phyloP scores from a whole-genome alignment of 495 filamentous ascomycete species.

The Tuber microsphaerosporum region DNA sequence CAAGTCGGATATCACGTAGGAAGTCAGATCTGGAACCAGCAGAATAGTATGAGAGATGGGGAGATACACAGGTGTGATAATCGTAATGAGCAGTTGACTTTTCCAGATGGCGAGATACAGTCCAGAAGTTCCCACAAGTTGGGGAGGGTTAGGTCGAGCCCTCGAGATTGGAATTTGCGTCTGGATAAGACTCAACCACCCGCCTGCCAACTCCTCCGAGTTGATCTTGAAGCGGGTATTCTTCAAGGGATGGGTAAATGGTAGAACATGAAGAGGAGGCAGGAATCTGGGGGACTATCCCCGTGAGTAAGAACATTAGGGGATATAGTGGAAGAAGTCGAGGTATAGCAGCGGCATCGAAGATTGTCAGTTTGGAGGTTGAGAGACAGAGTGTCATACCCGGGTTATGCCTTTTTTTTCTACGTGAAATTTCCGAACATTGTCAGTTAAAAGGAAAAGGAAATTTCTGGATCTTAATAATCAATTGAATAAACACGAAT shows the following conservation, averaged over 20 bases:
- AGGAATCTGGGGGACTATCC: background rate
- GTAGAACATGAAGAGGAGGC: no score
- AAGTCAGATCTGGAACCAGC: background rate
- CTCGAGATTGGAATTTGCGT: no score
- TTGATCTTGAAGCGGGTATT: no score
- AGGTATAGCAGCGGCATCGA: background rate
- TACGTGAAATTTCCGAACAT: background rate
- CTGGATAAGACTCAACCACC: no score
- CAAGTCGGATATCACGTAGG: no score
- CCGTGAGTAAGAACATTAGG: background rate
- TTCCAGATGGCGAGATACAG: no score
- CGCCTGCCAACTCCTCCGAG: no score
- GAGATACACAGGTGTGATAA: no score
- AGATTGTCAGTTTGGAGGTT: background rate
- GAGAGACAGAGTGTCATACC: background rate
- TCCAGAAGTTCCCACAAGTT: no score
- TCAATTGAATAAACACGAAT: background rate
- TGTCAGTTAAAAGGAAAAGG: background rate
- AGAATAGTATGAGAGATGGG: background rate
- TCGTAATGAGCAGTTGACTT: no score
- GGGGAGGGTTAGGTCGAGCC: no score
- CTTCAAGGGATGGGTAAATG: no score
- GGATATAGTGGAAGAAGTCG: background rate
- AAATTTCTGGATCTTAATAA: background rate
- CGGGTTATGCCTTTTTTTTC: background rate